phyloP scores from a whole-genome alignment of 495 filamentous ascomycete species.

The Xylaria palmicola region DNA sequence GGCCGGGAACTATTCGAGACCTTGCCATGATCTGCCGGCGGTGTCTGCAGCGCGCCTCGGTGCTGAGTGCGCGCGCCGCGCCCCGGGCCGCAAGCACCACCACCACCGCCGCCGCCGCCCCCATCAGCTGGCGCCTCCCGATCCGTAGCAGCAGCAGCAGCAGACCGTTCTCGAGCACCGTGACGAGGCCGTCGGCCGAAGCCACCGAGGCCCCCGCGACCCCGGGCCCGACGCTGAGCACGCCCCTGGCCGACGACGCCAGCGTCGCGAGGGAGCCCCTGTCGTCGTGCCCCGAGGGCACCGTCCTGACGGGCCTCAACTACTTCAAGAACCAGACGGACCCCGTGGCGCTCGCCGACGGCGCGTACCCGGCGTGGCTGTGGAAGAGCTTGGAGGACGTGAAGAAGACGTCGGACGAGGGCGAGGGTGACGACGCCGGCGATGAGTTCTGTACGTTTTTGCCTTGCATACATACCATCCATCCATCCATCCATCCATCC shows the following conservation, averaged over 20 bases:
- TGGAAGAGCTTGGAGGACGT: constrained; percentile 75
- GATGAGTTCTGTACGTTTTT: constrained; percentile 71
- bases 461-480: background rate
- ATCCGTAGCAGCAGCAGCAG: background rate
- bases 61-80: constrained; percentile 23
- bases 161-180: constrained; percentile 34
- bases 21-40: constrained; percentile 47
- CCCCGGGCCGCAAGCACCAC: constrained; percentile 14
- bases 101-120: constrained; percentile 9
- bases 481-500: background rate
- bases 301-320: constrained; percentile 73
- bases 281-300: constrained; percentile 63
- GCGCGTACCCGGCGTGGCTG: constrained; percentile 88
- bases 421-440: constrained; percentile 45
- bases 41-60: constrained; percentile 41
- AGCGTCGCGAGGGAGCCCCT: constrained; percentile 20
- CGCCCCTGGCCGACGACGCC: constrained; percentile 19
- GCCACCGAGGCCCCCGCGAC: constrained; percentile 24
- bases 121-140: constrained; percentile 7
- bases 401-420: constrained; percentile 42
- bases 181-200: constrained; percentile 27
- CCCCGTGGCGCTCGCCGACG: constrained; percentile 73
- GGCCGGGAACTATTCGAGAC: background rate
- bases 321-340: constrained; percentile 75
- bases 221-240: background rate